Percentiles rank a stretch among this genome's conserved stretches.
Evolutionary conservation across 768 basidiomycete species (phyloP).

Genomic region (Cubamyces lactineus): DNA sequence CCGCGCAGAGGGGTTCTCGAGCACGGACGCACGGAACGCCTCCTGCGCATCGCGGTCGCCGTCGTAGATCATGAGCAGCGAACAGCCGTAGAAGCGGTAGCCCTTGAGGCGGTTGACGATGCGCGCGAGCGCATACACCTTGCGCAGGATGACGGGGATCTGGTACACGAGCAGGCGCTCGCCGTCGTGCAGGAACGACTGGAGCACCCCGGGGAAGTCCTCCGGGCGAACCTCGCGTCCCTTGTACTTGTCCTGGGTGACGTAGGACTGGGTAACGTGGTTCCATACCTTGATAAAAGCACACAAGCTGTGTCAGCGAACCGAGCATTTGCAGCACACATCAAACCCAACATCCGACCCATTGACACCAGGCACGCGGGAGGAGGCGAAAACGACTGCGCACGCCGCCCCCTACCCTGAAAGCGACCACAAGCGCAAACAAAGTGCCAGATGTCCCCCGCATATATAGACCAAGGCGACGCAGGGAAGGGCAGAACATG

Average conservation of each 20-base stretch:
- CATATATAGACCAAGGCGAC: neutral
- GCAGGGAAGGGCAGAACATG: neutral
- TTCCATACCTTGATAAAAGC: conserved; percentile 81
- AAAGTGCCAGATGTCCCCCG: conserved; percentile 6
- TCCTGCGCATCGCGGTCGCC: conserved; percentile 91
- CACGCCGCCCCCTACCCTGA: neutral
- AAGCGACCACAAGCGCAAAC: conserved; percentile 20
- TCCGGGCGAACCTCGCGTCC: conserved; percentile 88
- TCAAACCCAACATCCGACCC: neutral
- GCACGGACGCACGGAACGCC: conserved; percentile 58
- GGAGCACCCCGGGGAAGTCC: conserved; percentile 82
- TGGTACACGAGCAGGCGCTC: conserved; percentile 84
- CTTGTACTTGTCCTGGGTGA: conserved; percentile 94
- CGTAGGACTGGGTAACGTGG: conserved; percentile 77
- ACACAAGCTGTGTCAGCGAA: conserved; percentile 9
- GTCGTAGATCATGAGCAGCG: conserved; percentile 95
- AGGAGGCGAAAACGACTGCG: neutral
- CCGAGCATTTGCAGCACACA: conserved; percentile 8
- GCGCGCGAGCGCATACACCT: conserved; percentile 90
- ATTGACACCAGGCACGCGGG: conserved; percentile 15
- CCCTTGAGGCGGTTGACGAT: conserved; percentile 89
- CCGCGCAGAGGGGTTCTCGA: conserved; percentile 66
- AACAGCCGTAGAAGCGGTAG: conserved; percentile 99
- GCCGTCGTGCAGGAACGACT: conserved; percentile 85
- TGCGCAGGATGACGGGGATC: conserved; percentile 88